Percentiles rank a stretch among this genome's conserved stretches.
Conservation (phyloP, 2,329 filamentous ascomycete species). For the Magnaporthiopsis incrustans region DNA sequence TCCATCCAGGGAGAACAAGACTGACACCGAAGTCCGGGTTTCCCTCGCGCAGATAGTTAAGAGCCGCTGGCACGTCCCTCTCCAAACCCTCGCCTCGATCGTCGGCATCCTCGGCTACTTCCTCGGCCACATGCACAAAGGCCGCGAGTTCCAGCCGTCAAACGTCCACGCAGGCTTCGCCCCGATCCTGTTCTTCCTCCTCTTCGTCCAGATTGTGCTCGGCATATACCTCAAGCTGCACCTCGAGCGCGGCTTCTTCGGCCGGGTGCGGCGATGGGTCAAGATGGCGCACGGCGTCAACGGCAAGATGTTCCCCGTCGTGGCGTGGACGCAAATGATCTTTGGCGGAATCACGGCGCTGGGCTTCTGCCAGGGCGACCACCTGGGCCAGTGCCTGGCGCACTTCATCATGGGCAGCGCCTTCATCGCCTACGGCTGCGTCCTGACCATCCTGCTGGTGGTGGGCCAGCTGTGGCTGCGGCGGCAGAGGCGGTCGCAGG, state of each 20-base stretch:
- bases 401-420: constrained; percentile 99
- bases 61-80: constrained; percentile 88
- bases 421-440: constrained; percentile 87
- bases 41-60: constrained; percentile 60
- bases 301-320: constrained; percentile 79
- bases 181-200: constrained; percentile 68
- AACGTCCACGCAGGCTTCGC: constrained; percentile 82
- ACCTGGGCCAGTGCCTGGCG: constrained; percentile 84
- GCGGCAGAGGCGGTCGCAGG: constrained; percentile 77
- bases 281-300: constrained; percentile 70
- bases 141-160: constrained; percentile 66
- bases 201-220: constrained; percentile 66
- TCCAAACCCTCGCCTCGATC: constrained; percentile 66
- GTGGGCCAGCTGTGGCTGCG: constrained; percentile 85
- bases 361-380: constrained; percentile 88
- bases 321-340: constrained; percentile 88
- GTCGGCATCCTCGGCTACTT: constrained; percentile 81
- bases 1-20: not conserved
- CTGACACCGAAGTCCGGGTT: not conserved
- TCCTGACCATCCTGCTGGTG: constrained; percentile 77
- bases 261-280: constrained; percentile 63
- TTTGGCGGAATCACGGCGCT: constrained; percentile 90
- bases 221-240: constrained; percentile 87
- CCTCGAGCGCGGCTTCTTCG: constrained; percentile 75
- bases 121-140: constrained; percentile 83